Percentiles rank a stretch among this genome's conserved stretches.
phyloP scores from a whole-genome alignment of 306 rosid species.

The Lathyrus oleraceus region DNA sequence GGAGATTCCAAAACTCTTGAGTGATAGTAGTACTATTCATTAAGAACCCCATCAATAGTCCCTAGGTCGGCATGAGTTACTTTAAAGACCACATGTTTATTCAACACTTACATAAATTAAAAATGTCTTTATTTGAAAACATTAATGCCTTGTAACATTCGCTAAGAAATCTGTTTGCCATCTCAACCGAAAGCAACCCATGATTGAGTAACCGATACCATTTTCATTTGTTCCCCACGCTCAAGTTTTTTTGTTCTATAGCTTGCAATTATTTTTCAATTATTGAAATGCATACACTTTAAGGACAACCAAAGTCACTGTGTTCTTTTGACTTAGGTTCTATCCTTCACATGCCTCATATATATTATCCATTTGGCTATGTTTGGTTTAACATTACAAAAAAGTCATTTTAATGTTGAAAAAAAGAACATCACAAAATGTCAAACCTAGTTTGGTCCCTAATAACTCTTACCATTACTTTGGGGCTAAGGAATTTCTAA shows the following conservation, averaged over 20 bases:
- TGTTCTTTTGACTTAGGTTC: neutral
- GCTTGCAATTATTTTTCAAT: slow-evolving; percentile 15
- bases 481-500: neutral
- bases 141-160: slow-evolving; percentile 9
- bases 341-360: neutral
- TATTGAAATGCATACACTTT: slow-evolving; percentile 6
- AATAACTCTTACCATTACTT: neutral
- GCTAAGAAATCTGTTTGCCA: neutral
- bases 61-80: no score
- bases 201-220: neutral
- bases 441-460: neutral
- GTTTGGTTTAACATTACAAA: neutral
- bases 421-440: neutral
- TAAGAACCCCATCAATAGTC: no score
- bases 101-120: no score
- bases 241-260: slow-evolving; percentile 1
- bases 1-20: no score
- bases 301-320: slow-evolving; percentile 20
- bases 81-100: no score
- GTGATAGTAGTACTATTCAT: no score
- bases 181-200: slow-evolving; percentile 18
- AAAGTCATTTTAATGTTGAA: neutral
- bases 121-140: neutral
- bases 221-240: slow-evolving; percentile 21
- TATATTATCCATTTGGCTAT: neutral